phyloP scores from a whole-genome alignment of 2,329 filamentous ascomycete species.

The Penicillium hesseltinei region DNA sequence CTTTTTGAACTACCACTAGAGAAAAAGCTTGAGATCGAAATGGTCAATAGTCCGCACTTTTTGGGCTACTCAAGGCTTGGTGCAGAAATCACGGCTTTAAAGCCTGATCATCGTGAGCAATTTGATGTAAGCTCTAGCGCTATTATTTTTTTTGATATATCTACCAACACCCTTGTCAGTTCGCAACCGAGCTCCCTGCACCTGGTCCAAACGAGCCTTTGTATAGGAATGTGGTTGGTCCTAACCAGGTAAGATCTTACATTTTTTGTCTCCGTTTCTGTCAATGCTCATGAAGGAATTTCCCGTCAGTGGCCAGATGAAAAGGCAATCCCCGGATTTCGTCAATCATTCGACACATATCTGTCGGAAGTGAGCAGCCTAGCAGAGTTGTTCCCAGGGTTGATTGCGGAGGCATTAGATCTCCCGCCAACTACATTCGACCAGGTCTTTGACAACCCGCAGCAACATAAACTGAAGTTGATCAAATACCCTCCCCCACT shows the following conservation, averaged over 20 bases:
- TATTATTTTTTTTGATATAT: conserved; percentile 17
- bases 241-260: conserved; percentile 31
- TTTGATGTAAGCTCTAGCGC: conserved; percentile 31
- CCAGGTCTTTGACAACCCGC: conserved; percentile 34
- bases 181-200: conserved; percentile 38
- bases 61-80: conserved; percentile 38
- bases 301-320: conserved; percentile 36
- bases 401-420: conserved; percentile 37
- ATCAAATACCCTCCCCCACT: conserved; percentile 47
- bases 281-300: not conserved
- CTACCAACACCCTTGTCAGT: conserved; percentile 31
- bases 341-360: conserved; percentile 31
- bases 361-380: conserved; percentile 27
- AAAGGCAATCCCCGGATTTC: conserved; percentile 32
- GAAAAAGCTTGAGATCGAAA: conserved; percentile 51
- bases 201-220: conserved; percentile 35
- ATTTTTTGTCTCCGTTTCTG: not conserved
- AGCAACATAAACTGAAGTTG: conserved; percentile 38
- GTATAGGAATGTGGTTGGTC: conserved; percentile 36
- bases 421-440: conserved; percentile 30
- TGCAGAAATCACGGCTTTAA: conserved; percentile 35
- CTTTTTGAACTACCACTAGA: conserved; percentile 47
- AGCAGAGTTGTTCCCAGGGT: conserved; percentile 27
- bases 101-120: conserved; percentile 37
- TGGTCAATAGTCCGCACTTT: conserved; percentile 41